Evolutionary conservation across 169 alveolate species (phyloP).

Genomic region (Eimeria sp.): DNA sequence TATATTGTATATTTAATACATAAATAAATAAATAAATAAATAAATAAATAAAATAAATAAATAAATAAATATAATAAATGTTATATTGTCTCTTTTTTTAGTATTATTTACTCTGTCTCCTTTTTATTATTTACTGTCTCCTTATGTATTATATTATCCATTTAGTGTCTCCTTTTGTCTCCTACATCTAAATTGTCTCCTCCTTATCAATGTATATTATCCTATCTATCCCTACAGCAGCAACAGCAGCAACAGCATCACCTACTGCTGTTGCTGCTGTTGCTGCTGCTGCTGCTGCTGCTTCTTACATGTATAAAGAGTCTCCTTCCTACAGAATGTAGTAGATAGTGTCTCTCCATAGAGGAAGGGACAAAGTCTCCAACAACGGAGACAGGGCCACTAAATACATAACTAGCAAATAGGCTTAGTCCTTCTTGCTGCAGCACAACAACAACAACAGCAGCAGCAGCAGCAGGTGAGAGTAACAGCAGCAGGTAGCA

Average conservation of each 20-base stretch:
- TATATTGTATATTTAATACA: no score
- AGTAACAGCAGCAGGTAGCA: not conserved
- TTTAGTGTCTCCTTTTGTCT: not conserved
- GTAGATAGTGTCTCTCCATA: conserved; percentile 55
- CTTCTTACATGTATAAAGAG: conserved; percentile 67
- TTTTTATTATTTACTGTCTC: not conserved
- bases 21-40: no score
- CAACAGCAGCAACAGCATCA: no score
- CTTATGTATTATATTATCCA: not conserved
- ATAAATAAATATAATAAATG: conserved; percentile 16
- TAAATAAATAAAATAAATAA: no score
- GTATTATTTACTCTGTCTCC: not conserved
- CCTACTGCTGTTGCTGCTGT: no score
- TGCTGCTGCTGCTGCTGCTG: not conserved
- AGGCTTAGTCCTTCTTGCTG: conserved; percentile 16
- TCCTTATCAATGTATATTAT: not conserved
- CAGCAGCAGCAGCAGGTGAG: not conserved
- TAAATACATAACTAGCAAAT: conserved; percentile 20
- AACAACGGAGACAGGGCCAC: conserved; percentile 58
- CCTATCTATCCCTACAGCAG: not conserved
- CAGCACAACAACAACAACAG: not conserved
- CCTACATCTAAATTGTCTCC: not conserved
- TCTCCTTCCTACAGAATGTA: conserved; percentile 70
- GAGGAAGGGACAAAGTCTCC: conserved; percentile 64
- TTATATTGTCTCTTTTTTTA: not conserved